Evolutionary conservation across 2,329 filamentous ascomycete species (phyloP).

Genomic region (Aspergillus novofumigatus): DNA sequence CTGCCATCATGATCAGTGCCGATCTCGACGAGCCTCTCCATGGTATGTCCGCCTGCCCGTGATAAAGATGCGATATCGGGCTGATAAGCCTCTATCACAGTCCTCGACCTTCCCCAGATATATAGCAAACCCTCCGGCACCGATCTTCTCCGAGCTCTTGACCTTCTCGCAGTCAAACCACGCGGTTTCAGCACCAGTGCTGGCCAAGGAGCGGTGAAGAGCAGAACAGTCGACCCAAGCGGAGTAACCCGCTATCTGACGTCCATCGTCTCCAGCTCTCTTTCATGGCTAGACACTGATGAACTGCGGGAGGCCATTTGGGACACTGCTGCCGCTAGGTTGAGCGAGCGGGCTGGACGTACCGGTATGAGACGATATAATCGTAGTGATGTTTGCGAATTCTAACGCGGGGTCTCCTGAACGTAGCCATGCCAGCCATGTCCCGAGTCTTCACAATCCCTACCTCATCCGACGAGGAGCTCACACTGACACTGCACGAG

Average conservation of each 20-base stretch:
- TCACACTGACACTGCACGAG: conserved; percentile 73
- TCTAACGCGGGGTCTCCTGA: conserved; percentile 1
- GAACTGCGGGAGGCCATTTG: conserved; percentile 51
- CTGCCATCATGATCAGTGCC: conserved; percentile 30
- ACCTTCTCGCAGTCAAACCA: conserved; percentile 62
- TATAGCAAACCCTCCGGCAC: conserved; percentile 68
- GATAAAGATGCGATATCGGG: conserved; percentile 19
- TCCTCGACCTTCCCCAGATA: conserved; percentile 75
- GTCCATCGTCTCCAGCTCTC: conserved; percentile 42
- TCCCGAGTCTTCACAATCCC: conserved; percentile 59
- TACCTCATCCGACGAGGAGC: conserved; percentile 36
- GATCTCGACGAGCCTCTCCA: conserved; percentile 36
- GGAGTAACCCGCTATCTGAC: conserved; percentile 46
- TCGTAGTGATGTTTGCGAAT: neutral
- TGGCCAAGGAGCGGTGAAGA: conserved; percentile 22
- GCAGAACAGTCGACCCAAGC: conserved; percentile 32
- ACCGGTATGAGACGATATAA: conserved; percentile 46
- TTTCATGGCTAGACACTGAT: conserved; percentile 45
- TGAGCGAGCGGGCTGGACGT: conserved; percentile 83
- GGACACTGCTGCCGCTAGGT: conserved; percentile 71
- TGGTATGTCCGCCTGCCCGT: conserved; percentile 24
- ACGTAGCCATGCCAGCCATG: conserved; percentile 58
- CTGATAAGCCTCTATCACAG: conserved; percentile 42
- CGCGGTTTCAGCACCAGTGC: conserved; percentile 40
- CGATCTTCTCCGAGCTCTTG: conserved; percentile 62